Evolutionary conservation across 208 protist species (phyloP), one percentile per base, ranked within the genome.

Genomic region (Acanthamoeba lenticulata): DNA sequence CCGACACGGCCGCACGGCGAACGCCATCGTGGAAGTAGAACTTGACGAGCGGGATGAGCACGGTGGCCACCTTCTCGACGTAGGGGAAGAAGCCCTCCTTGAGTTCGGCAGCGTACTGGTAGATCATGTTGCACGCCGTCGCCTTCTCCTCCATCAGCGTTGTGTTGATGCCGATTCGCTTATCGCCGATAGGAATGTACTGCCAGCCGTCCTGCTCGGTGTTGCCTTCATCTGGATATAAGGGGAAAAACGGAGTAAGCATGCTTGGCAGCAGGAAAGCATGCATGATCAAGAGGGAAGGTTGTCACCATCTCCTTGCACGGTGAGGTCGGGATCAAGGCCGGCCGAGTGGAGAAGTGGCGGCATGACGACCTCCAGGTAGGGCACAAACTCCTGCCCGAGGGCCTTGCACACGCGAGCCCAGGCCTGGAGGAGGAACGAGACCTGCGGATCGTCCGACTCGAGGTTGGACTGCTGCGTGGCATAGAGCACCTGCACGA

Each of bases 121-220:
- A 81, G 3, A 98, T 74, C 85, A 98, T 96, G 34, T 95, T 79
- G 36, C 95, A 96, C 13, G 97, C 98, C 7, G 94, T 95, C 34
- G 94, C 90, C 92, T 98, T 98, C 69, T 98, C 98, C 67, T 98
- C 97, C 29, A 98, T 85, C n/a, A 92, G 86, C 0, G 96, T 94
- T 0, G 97, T 98, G 52, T 95, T 69, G 77, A 97, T 96, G 21
- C 93, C 74, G 36, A 96, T 94, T 49, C 94, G 44, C 27, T 95
- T 92, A 72, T 96, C 95, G 42, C 77, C 90, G 6, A 98, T 40
- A 5, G 52, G 81, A 49, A 97, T 94, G 40, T 74, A 94, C 81
- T 98, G 96, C 81, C 93, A 95, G 19, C 96, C 97, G 32, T 98
- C 96, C 47, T 95, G 29, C 27, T 90, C 94, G 32, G n/a, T 40